Conservation (phyloP, 2,329 filamentous ascomycete species). For the Fusarium haematococcum region DNA sequence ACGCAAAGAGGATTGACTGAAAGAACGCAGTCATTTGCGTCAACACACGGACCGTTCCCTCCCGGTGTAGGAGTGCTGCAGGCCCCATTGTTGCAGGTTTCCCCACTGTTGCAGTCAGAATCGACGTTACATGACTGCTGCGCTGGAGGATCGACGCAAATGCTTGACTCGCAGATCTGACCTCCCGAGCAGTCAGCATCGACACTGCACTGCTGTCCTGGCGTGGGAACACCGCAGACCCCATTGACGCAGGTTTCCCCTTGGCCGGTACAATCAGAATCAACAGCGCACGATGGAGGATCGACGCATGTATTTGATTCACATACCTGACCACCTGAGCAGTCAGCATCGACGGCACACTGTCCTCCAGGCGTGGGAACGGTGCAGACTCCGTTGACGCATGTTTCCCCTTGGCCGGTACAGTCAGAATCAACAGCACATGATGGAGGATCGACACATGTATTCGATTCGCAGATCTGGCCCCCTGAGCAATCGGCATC, state of each 20-base stretch:
- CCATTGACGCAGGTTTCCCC: too few relatives aligned
- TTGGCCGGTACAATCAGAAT: too few relatives aligned
- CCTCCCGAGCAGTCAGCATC: background rate
- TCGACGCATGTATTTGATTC: background rate
- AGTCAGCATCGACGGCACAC: background rate
- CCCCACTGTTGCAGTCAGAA: constrained; percentile 11
- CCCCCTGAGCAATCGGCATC: background rate
- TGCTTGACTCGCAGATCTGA: background rate
- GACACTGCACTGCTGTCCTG: background rate
- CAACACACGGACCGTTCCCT: background rate
- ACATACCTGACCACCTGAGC: background rate
- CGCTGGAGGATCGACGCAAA: background rate
- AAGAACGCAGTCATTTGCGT: constrained; percentile 13
- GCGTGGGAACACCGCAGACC: background rate
- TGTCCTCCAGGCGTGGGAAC: background rate
- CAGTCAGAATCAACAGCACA: constrained; percentile 11
- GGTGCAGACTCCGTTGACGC: background rate
- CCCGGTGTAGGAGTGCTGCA: background rate
- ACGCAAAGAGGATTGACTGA: constrained; percentile 13
- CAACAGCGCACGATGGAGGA: too few relatives aligned
- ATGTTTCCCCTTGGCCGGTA: constrained; percentile 9
- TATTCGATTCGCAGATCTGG: background rate
- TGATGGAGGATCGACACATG: background rate
- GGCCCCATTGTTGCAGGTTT: constrained; percentile 9
- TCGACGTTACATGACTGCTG: background rate